Base-by-base conservation (phyloP, 2,329 filamentous ascomycete genomes). In the Ophiostoma populinum region DNA sequence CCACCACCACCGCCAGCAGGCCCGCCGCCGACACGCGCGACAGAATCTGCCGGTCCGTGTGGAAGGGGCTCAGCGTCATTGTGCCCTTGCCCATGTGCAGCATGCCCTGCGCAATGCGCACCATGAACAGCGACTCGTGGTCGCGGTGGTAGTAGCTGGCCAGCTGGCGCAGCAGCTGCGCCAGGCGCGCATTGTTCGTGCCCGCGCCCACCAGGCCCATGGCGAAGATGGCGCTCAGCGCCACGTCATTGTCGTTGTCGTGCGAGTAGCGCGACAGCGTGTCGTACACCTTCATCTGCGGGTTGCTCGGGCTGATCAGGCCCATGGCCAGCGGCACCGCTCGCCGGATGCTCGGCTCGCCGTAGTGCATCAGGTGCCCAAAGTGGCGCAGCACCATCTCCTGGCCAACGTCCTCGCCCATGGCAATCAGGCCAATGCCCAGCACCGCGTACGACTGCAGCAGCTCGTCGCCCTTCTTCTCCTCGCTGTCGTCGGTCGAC, bases 231-330 rank as follows among this genome's bases (percentile, higher is more conserved):
- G 90, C 85, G 52, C 95, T 98, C 57, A 98, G 80, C 25, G 90
- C 90, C 31, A 98, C 90, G 50, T 98, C 90, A 42, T 87, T 92
- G 59, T 98, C 90, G 46, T 90, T 98, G 62, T 98, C 90, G 68
- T 98, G 90, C 44, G 80, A 92, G 67, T 98, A 98, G 51, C 90
- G 70, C 34, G 90, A 98, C 9, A 98, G 65, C 1, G 90, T 98
- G 55, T 98, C 90, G 62, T 98, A 98, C 32, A 98, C 81, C 67
- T 95, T 98, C 87, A 98, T 98, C 55, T 98, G 92, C 9, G 90
- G 90, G 61, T 98, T 98, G 61, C 85, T 94, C 10, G 92, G 83
- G 58, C 82, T 93, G 51, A 98, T 78, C 36, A 98, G 69, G 49
- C 86, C 92, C 83, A 98, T 92, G 18, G 90, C 90, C 36, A 98